Evolutionary conservation across 768 basidiomycete species (phyloP), one percentile per base, ranked within the genome.

Genomic region (Amanita molliuscula): DNA sequence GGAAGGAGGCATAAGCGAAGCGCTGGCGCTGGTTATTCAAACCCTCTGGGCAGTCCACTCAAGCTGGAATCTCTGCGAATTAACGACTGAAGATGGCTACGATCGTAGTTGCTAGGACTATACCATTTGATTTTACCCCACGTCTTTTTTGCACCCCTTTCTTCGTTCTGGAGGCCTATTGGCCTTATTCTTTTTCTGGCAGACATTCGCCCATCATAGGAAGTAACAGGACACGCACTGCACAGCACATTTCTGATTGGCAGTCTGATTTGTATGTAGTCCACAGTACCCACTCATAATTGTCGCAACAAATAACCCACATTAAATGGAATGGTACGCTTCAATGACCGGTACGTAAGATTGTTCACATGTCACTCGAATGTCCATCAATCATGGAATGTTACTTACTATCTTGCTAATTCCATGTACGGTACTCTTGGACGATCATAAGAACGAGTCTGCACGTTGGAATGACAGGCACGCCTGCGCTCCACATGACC

Each of bases 1-100:
- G 91, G 88, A 10, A 67, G 86, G 55, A 68, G 88, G 52, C 80
- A 81, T 56, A 73, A 67, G 53, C 71, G 67, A 28, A 58, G 48
- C 42, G 58, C 48, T 35, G 54, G 37, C 58, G 61, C 29, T 46
- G 40, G 11, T 46, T 48, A 20, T 31, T 52, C 42, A 43, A 41
- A 43, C 18, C 45, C 46, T 16, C 49, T 29, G 28, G 25, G 20
- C 41, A 47, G 50, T 29, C 31, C 49, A 8, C 35, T 38, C 31
- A 29, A 44, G 26, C 47, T 41, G 10, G n/a, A 51, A 28, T 6
- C 50, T 10, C 35, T 48, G 51, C 44, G 54, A 43, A 52, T 52
- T 37, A 48, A 50, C 16, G 59, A 53, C 59, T 34, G 62, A 67
- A 28, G 21, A 34, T 31, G 13, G 21, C 16, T 13, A 49, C 9